phyloP scores from a whole-genome alignment of 805 yeast species.

The Wickerhamiella brachini region DNA sequence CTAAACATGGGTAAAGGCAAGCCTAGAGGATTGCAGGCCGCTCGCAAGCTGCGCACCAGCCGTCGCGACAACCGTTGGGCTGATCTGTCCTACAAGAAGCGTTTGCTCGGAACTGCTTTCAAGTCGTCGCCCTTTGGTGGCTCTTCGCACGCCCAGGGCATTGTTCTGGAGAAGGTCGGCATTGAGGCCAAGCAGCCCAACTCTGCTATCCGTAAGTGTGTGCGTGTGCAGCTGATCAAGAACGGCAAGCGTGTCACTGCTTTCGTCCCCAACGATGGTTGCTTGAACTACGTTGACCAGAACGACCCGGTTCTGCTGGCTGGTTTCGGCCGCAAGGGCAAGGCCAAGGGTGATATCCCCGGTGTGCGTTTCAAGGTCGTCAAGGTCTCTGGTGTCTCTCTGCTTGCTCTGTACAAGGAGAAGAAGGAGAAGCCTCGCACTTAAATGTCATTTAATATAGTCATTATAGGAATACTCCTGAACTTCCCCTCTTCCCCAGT shows the following conservation, averaged over 20 bases:
- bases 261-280: slow-evolving; percentile 99
- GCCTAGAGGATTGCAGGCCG: slow-evolving; percentile 99
- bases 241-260: slow-evolving; percentile 99
- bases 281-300: slow-evolving; percentile 98
- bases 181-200: slow-evolving; percentile 99
- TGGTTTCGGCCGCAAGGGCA: slow-evolving; percentile 99
- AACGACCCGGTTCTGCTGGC: slow-evolving; percentile 99
- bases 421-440: slow-evolving; percentile 99
- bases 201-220: slow-evolving; percentile 99
- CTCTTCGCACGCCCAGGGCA: slow-evolving; percentile 99
- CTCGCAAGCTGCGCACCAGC: slow-evolving; percentile 99
- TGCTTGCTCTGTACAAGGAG: slow-evolving; percentile 99
- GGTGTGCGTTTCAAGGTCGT: slow-evolving; percentile 99
- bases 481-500: no score
- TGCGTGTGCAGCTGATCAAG: slow-evolving; percentile 99
- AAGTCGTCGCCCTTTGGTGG: slow-evolving; percentile 99
- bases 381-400: slow-evolving; percentile 99
- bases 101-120: slow-evolving; percentile 99
- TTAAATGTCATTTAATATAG: slow-evolving; percentile 29
- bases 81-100: slow-evolving; percentile 93
- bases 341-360: slow-evolving; percentile 99
- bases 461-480: not conserved
- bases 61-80: slow-evolving; percentile 99
- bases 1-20: slow-evolving; percentile 95
- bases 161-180: slow-evolving; percentile 98